Conservation (phyloP, 306 rosid species). For the Vigna radiata region DNA sequence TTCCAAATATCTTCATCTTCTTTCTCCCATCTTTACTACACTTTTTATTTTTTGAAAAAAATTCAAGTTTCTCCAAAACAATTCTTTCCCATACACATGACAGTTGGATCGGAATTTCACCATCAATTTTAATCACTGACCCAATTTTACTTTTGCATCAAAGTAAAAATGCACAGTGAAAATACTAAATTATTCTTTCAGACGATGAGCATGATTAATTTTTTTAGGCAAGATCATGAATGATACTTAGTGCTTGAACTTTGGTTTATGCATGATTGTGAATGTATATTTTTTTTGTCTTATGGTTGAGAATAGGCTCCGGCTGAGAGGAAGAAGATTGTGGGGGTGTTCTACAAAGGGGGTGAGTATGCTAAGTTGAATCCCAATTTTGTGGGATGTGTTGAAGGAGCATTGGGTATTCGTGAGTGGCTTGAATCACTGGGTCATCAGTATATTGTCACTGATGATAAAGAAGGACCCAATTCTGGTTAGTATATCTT, state of each 20-base stretch:
- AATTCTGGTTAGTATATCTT: constrained; percentile 62
- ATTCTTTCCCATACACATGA: too few relatives aligned
- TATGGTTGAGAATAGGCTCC: constrained; percentile 59
- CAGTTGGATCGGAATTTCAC: too few relatives aligned
- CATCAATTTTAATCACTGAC: too few relatives aligned
- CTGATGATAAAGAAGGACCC: constrained; percentile 94
- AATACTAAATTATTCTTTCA: too few relatives aligned
- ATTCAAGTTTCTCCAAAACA: too few relatives aligned
- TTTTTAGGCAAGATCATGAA: too few relatives aligned
- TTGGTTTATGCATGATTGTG: not conserved
- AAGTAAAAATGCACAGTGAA: too few relatives aligned
- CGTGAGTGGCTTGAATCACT: constrained; percentile 92
- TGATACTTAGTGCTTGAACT: not conserved
- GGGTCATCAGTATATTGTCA: constrained; percentile 88
- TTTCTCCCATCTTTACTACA: too few relatives aligned
- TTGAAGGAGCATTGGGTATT: constrained; percentile 84
- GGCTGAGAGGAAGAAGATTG: constrained; percentile 83
- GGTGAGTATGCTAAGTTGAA: constrained; percentile 77
- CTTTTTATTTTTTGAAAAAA: too few relatives aligned
- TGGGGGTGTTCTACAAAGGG: constrained; percentile 94
- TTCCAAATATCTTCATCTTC: too few relatives aligned
- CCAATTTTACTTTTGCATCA: too few relatives aligned
- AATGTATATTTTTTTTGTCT: not conserved
- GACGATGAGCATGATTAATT: too few relatives aligned
- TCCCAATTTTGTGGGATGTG: constrained; percentile 93